Conservation (phyloP, 78 protist genomes). For the Diacronema lutheri region DNA sequence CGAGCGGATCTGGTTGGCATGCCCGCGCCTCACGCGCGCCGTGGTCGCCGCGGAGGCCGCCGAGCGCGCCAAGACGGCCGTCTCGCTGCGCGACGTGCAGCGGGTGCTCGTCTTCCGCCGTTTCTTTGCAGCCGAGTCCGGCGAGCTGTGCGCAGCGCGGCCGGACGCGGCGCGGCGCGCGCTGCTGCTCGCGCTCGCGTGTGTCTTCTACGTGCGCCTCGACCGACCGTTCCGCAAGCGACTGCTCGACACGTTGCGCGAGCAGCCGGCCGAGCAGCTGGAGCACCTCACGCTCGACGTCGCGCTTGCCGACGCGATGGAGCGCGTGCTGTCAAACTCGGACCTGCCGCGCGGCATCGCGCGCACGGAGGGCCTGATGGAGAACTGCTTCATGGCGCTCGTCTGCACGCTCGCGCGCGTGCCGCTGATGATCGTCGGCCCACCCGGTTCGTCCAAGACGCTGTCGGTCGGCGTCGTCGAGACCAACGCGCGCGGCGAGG, state of each 20-base stretch:
- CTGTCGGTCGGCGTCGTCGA: not conserved
- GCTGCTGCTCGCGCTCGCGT: not conserved
- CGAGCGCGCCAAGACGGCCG: not conserved
- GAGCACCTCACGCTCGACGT: not conserved
- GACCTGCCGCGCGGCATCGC: not conserved
- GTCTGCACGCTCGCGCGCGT: not conserved
- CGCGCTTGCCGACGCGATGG: not conserved
- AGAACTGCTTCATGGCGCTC: not conserved
- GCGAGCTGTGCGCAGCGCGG: no score
- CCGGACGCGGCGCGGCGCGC: not conserved
- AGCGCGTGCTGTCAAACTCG: not conserved
- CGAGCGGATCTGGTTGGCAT: no score
- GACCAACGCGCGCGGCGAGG: not conserved
- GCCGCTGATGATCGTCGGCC: slow-evolving; percentile 5
- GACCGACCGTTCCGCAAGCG: no score
- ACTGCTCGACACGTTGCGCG: no score
- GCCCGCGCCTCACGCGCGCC: not conserved
- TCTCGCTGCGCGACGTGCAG: not conserved
- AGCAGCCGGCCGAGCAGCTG: no score
- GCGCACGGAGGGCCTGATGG: not conserved
- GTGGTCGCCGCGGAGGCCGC: not conserved
- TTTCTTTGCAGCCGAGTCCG: not conserved
- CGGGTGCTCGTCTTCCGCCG: not conserved
- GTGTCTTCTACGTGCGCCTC: not conserved
- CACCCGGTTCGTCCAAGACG: slow-evolving; percentile 9